phyloP scores from a whole-genome alignment of 495 filamentous ascomycete species.

The Endocarpon pusillum region DNA sequence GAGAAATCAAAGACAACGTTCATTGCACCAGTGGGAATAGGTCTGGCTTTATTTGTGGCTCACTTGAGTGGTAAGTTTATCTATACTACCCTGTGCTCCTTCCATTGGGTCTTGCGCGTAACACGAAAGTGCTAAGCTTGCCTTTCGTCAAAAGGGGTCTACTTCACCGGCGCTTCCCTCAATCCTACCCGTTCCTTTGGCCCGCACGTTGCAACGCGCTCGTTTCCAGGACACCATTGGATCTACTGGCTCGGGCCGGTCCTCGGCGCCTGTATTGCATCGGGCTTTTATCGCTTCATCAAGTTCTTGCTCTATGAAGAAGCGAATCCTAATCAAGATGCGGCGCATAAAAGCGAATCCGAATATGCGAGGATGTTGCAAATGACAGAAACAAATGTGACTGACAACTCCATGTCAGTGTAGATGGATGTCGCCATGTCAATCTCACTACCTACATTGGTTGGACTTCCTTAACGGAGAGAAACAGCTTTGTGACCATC shows the following conservation, averaged over 20 bases:
- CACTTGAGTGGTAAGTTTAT: conserved; percentile 41
- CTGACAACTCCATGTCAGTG: too few relatives aligned
- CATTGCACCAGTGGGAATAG: conserved; percentile 64
- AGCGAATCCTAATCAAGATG: conserved; percentile 62
- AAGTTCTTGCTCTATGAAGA: conserved; percentile 56
- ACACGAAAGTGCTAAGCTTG: conserved; percentile 2
- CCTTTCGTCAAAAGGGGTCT: conserved; percentile 35
- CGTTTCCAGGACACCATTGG: conserved; percentile 40
- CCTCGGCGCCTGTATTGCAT: conserved; percentile 48
- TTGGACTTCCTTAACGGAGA: too few relatives aligned
- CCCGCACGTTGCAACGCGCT: conserved; percentile 43
- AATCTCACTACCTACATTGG: too few relatives aligned
- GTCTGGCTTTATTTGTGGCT: conserved; percentile 51
- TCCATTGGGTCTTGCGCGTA: neutral
- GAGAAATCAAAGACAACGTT: conserved; percentile 72
- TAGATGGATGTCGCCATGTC: too few relatives aligned
- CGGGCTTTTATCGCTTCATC: conserved; percentile 48
- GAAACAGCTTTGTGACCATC: too few relatives aligned
- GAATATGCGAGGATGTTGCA: too few relatives aligned
- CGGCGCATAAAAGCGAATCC: too few relatives aligned
- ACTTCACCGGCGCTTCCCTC: conserved; percentile 54
- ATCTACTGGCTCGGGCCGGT: conserved; percentile 51
- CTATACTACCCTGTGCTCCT: neutral
- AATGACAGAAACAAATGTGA: too few relatives aligned
- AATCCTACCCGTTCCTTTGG: conserved; percentile 62